Evolutionary conservation across 164 flowering plant species (phyloP).

Genomic region (Saururus chinensis): DNA sequence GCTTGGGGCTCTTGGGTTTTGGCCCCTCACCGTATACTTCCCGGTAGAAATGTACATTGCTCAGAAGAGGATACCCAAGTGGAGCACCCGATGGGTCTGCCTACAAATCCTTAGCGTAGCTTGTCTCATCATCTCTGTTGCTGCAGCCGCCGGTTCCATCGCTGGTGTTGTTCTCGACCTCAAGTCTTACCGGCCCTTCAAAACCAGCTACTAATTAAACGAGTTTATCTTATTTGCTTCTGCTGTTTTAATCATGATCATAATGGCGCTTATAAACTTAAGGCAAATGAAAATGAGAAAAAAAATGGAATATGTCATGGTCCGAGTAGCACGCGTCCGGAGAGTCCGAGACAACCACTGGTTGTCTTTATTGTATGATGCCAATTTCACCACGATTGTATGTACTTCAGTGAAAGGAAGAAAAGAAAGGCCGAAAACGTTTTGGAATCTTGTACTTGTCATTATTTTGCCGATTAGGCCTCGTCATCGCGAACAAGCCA

Average conservation of each 20-base stretch:
- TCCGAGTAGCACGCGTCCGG: not conserved
- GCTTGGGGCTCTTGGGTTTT: constrained; percentile 54
- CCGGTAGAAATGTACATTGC: constrained; percentile 58
- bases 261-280: not conserved
- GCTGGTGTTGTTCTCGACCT: constrained; percentile 43
- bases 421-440: not conserved
- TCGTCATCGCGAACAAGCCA: no score
- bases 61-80: constrained; percentile 43
- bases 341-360: not conserved
- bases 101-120: constrained; percentile 42
- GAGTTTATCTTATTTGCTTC: not conserved
- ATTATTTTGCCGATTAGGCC: no score
- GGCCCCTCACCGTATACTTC: constrained; percentile 62
- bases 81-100: constrained; percentile 52
- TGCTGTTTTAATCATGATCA: not conserved
- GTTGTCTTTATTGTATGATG: not conserved
- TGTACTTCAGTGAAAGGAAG: no score
- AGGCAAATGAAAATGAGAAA: not conserved
- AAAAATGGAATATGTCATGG: not conserved
- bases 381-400: not conserved
- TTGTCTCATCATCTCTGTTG: constrained; percentile 38
- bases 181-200: constrained; percentile 35
- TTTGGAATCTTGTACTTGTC: not conserved
- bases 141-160: constrained; percentile 44
- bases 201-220: constrained; percentile 21